These are phyloP conservation scores for Poteriospumella lacustris DNA, from an alignment of 108 stramenopile genomes.

Conservation along the genomic window DNA sequence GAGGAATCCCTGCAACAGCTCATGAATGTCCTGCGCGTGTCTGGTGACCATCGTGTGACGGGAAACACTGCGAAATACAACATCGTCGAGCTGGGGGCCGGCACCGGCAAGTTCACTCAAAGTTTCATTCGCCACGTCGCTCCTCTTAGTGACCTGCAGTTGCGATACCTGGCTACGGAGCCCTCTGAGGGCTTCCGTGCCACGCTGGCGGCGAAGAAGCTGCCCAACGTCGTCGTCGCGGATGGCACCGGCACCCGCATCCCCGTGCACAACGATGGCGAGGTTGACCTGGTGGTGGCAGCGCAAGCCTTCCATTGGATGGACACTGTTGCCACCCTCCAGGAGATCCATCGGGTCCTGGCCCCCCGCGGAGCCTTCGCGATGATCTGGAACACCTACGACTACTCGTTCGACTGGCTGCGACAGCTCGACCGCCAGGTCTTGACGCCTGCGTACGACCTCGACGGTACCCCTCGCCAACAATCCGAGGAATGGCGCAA, in stretches of 20 bases:
- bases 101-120: constrained; percentile 26
- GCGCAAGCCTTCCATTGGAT: constrained; percentile 32
- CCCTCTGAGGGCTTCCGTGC: constrained; percentile 13
- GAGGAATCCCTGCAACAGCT: not conserved
- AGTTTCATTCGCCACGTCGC: not conserved
- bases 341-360: constrained; percentile 20
- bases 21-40: not conserved
- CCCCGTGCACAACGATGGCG: not conserved
- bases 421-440: not conserved
- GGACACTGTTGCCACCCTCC: not conserved
- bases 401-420: not conserved
- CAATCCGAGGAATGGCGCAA: constrained; percentile 11
- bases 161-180: constrained; percentile 4
- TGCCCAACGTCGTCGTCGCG: not conserved
- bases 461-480: constrained; percentile 16
- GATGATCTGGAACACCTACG: constrained; percentile 16
- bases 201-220: not conserved
- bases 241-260: not conserved
- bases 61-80: not conserved
- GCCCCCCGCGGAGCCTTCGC: not conserved
- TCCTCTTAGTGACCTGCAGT: not conserved
- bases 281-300: not conserved
- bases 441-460: not conserved
- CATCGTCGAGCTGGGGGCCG: constrained; percentile 17
- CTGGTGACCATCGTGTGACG: too few relatives aligned